These are phyloP conservation scores for Tolypocladium capitatum DNA, from an alignment of 2,329 filamentous ascomycete genomes.

Conservation along the genomic window DNA sequence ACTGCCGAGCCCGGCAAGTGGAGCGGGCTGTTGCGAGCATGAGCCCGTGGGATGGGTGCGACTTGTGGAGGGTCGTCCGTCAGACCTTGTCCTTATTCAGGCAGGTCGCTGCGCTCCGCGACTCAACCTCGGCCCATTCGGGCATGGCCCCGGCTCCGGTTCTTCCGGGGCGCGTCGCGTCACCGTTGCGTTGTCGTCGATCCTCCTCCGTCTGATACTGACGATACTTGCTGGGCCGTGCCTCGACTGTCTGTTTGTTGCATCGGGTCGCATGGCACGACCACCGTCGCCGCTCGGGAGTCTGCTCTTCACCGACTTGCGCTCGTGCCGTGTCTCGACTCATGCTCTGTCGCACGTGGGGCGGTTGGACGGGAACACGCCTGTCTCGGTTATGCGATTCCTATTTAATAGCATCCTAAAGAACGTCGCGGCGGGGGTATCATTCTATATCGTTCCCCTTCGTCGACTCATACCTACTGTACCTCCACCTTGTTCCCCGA, in stretches of 20 bases:
- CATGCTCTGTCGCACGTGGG: neutral
- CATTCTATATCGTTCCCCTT: neutral
- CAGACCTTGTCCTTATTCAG: neutral
- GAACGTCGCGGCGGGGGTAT: neutral
- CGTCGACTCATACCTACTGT: neutral
- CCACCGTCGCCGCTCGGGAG: neutral
- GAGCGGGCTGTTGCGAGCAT: too few species aligned
- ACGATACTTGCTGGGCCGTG: too few species aligned
- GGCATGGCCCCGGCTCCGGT: neutral
- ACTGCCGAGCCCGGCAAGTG: neutral
- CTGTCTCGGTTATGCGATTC: neutral
- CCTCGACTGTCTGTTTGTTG: neutral
- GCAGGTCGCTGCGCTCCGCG: neutral
- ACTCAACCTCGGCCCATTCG: neutral
- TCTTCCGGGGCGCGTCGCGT: neutral
- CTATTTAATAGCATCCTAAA: neutral
- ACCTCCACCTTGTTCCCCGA: conserved; percentile 7
- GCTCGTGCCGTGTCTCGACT: neutral
- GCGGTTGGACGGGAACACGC: neutral
- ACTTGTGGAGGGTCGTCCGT: too few species aligned
- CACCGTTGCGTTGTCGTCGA: too few species aligned
- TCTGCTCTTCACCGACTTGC: neutral
- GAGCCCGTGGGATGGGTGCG: too few species aligned
- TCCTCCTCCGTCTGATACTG: too few species aligned
- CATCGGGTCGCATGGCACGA: neutral